Evolutionary conservation across 2,329 filamentous ascomycete species (phyloP), one percentile per base, ranked within the genome.

Genomic region (Curvularia spicifera): DNA sequence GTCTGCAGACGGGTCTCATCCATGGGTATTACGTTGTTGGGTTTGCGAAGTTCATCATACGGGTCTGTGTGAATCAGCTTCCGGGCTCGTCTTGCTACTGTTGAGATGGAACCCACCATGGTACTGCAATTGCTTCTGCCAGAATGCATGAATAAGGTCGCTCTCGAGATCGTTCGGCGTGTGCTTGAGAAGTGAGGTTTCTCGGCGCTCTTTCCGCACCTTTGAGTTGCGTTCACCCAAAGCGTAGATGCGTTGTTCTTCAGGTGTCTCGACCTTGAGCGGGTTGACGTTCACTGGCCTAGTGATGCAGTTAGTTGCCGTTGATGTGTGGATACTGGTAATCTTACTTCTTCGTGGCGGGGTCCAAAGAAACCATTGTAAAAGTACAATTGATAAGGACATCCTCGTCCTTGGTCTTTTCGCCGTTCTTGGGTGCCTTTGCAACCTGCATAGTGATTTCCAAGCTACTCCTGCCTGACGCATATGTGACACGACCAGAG

Each of bases 311-410:
- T 59, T 22, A 56, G 52, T 31, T 1, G 18, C n/a, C 26, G 13
- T 42, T 18, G 10, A 56, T 29, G 22, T 1, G 4, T 37, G 31
- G 18, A 31, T 26, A 4, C 20, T 22, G 15, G 1, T 3, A 10
- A 35, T n/a, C 55, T 6, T 71, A 84, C 79, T 84, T 88, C 75
- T 88, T 90, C 1, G 88, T 91, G 4, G 70, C 78, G 1, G 89
- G 88, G 66, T 91, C 86, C 10, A 91, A 78, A 1, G 89, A 90
- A 0, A 91, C 89, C 89, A 92, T 91, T 0, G 89, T 91, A 69
- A 91, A 91, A 6, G 87, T 85, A 74, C 88, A 90, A n/a, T 86
- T 89, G 74, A 91, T 84, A 54, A 90, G 74, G 0, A 90, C 78
- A 71, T 90, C 88, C 43, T 88, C 84, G 1, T 85, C 80, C 61